Conservation (phyloP, 108 stramenopile genomes). For the Conticribra weissflogii region DNA sequence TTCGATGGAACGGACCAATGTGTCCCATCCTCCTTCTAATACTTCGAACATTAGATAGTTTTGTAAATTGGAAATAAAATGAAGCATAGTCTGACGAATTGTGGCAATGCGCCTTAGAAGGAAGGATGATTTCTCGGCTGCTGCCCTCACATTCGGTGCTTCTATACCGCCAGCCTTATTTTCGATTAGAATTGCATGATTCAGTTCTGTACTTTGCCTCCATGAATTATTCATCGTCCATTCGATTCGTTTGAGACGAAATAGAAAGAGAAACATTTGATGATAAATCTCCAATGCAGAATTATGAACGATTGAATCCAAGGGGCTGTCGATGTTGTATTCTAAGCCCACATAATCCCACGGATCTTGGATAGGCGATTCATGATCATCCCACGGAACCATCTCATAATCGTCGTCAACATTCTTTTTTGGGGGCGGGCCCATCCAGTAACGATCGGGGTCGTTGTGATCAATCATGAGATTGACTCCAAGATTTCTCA, state of each 20-base stretch:
- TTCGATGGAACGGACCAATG: conserved; percentile 67
- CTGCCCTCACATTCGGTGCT: conserved; percentile 46
- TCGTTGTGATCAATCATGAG: conserved; percentile 58
- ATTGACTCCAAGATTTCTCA: conserved; percentile 79
- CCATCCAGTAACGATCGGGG: conserved; percentile 55
- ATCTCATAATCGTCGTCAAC: conserved; percentile 36
- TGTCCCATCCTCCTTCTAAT: conserved; percentile 93
- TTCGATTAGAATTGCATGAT: conserved; percentile 77
- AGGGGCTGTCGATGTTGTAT: conserved; percentile 88
- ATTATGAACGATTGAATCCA: conserved; percentile 84
- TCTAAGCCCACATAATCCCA: conserved; percentile 95
- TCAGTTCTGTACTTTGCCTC: conserved; percentile 89
- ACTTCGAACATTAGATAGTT: conserved; percentile 99
- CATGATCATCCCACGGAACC: conserved; percentile 59
- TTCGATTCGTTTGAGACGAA: conserved; percentile 92
- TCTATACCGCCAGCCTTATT: conserved; percentile 49
- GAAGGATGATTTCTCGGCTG: conserved; percentile 56
- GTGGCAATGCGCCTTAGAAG: conserved; percentile 91
- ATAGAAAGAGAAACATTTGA: conserved; percentile 88
- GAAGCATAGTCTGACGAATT: conserved; percentile 93
- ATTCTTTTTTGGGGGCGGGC: conserved; percentile 20
- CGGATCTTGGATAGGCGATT: conserved; percentile 59
- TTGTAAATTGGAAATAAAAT: conserved; percentile 94
- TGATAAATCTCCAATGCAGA: conserved; percentile 78
- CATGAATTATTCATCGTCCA: conserved; percentile 93